Base-by-base conservation (phyloP, 495 filamentous ascomycete genomes). In the Hypoxylon perforatum region DNA sequence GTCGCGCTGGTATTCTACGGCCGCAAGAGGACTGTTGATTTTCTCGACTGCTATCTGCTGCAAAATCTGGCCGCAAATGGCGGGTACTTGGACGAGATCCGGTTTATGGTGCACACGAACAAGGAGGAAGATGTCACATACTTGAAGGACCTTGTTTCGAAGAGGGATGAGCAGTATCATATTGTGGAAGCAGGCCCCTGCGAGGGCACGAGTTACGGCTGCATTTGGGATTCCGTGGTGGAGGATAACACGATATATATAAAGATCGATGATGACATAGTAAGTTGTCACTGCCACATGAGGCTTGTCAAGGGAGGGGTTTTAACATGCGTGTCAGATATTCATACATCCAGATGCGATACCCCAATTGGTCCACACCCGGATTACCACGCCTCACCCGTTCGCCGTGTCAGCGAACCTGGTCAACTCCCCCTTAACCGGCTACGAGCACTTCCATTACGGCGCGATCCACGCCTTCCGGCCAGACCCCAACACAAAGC, bases 221-320 rank as follows among this genome's bases (percentile, higher is more conserved):
- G 72, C 36, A 74, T 72, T 48, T 74, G 75, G 63, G 68, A 80
- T 52, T 66, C 71, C 7, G 65, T 73, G 1, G 69, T 72, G 4
- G 73, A 82, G 55, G 64, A 77, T 11, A 60, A 79, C 39, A 73
- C 75, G 15, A 78, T 87, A 50, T 85, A 84, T 57, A 76, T 86
- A 55, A 84, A 83, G 64, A 86, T 87, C 22, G 84, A 86, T 62
- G 84, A 85, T 7, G 85, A 86, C 61, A 76, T 82, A 44, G 78
- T 75, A 71, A 65, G 73, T 65, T 18, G 7, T 8, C 12, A 35
- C 18, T 28, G 2, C 5, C 7, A 22, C 7, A 44, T n/a, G 17
- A 42, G 39, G 2, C 39, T 41, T 18, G 14, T 4, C 3, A 44
- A 45, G 11, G n/a, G 12, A 18, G 19, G 15, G 21, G 1, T 33